phyloP scores from a whole-genome alignment of 225 moss, liverwort and hornwort genomes.

The Thuidium tamariscinum region DNA sequence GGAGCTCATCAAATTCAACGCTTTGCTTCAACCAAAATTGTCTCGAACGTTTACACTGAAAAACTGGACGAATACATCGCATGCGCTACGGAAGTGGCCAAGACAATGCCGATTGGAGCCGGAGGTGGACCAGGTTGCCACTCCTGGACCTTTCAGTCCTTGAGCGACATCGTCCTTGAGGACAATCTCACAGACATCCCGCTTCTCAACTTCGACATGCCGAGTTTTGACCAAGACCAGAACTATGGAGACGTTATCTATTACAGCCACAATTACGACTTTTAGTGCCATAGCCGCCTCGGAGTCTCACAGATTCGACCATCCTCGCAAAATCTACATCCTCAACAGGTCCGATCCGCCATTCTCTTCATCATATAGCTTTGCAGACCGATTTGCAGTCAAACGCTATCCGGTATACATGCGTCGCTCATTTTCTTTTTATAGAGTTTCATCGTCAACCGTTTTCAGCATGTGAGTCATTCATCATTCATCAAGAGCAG shows the following conservation, averaged over 20 bases:
- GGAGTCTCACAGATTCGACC: background rate
- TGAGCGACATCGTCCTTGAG: background rate
- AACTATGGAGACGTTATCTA: background rate
- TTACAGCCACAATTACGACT: background rate
- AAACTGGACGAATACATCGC: background rate
- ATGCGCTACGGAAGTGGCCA: background rate
- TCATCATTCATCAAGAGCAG: background rate
- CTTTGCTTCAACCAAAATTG: background rate
- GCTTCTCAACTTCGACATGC: background rate
- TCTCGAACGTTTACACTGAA: background rate
- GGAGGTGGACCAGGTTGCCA: background rate
- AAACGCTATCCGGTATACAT: background rate
- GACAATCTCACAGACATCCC: background rate
- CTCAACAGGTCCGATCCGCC: background rate
- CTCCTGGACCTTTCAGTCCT: conserved; percentile 7
- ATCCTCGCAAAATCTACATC: background rate
- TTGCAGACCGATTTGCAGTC: background rate
- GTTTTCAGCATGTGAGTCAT: background rate
- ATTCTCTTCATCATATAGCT: background rate
- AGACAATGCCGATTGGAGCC: background rate
- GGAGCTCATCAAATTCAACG: background rate
- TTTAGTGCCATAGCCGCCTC: background rate
- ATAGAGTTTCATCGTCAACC: background rate
- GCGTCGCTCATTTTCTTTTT: background rate
- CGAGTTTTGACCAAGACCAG: background rate